Evolutionary conservation across 495 filamentous ascomycete species (phyloP).

Genomic region (Hypoxylon trugodes): DNA sequence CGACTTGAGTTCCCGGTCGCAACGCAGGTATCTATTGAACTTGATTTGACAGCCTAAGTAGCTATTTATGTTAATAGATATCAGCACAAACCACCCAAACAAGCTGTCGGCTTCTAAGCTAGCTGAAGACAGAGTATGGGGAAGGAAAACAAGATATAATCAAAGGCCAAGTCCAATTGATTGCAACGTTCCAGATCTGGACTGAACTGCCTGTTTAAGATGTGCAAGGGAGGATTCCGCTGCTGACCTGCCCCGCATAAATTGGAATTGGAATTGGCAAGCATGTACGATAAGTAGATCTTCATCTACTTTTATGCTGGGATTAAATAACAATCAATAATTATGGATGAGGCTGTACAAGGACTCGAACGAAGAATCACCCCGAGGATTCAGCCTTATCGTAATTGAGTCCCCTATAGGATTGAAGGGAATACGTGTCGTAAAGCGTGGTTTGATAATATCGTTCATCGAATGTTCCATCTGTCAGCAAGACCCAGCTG

Average conservation of each 20-base stretch:
- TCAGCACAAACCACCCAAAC: background rate
- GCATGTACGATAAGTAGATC: slow-evolving; percentile 11
- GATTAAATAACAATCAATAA: background rate
- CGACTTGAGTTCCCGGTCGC: no score
- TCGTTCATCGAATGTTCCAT: no score
- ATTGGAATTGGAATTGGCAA: background rate
- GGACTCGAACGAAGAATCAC: background rate
- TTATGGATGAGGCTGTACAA: slow-evolving; percentile 1
- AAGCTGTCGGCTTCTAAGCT: background rate
- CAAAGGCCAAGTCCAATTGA: slow-evolving; percentile 24
- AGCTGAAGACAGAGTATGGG: background rate
- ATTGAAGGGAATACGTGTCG: no score
- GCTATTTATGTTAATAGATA: background rate
- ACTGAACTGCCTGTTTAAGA: slow-evolving; percentile 34
- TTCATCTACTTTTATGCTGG: slow-evolving; percentile 12
- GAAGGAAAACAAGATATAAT: slow-evolving; percentile 2
- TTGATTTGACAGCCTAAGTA: background rate
- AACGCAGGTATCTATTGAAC: background rate
- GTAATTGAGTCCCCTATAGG: background rate
- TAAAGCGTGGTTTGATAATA: no score
- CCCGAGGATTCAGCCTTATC: background rate
- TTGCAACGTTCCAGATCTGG: slow-evolving; percentile 29
- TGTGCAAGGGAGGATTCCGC: slow-evolving; percentile 14
- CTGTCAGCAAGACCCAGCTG: no score
- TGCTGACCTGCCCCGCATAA: slow-evolving; percentile 25